These are phyloP conservation scores for Xylariaceae sp. DNA, from an alignment of 2,329 filamentous ascomycete species.

Conservation along the genomic window DNA sequence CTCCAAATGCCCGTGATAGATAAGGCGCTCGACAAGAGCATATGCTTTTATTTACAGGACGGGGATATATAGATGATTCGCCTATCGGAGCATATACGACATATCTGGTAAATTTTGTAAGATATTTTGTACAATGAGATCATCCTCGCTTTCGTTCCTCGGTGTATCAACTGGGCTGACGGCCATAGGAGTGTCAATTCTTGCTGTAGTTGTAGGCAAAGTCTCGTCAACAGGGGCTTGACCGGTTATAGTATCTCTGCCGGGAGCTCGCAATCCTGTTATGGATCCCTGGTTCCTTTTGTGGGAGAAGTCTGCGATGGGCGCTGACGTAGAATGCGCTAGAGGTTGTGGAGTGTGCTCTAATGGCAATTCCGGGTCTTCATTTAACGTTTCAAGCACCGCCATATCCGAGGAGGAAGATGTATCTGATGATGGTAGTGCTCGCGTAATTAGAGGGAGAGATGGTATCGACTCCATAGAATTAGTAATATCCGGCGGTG, in stretches of 20 bases:
- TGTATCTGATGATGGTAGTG: background rate
- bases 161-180: constrained; percentile 20
- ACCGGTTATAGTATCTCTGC: background rate
- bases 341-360: constrained; percentile 14
- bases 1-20: background rate
- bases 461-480: background rate
- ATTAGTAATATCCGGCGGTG: background rate
- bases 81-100: constrained; percentile 44
- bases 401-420: constrained; percentile 22
- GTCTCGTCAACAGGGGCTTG: background rate
- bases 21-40: background rate
- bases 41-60: constrained; percentile 6
- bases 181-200: constrained; percentile 6
- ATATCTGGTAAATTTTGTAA: constrained; percentile 41
- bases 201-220: background rate
- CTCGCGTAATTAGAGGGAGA: background rate
- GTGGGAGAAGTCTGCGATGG: background rate
- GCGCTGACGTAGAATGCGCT: constrained; percentile 12
- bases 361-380: constrained; percentile 8
- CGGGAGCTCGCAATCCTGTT: background rate
- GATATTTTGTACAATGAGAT: constrained; percentile 35
- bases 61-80: background rate
- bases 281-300: background rate
- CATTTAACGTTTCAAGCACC: constrained; percentile 21
- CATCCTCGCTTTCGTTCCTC: constrained; percentile 24